These are phyloP conservation scores for Yueomyces sp. DNA, from an alignment of 1,139 yeast species.

Conservation along the genomic window DNA sequence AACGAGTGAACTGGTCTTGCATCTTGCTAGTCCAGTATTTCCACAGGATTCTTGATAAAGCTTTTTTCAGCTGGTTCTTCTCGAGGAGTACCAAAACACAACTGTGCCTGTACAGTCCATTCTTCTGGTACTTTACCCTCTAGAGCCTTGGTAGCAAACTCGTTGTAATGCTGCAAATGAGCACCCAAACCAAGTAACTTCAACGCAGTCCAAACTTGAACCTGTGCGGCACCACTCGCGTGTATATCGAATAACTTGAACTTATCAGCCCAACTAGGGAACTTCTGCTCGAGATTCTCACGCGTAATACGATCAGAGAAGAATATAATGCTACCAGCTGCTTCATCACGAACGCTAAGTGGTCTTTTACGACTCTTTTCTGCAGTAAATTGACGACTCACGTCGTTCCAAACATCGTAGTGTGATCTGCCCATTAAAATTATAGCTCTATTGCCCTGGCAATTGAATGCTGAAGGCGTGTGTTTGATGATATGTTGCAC, in stretches of 20 bases:
- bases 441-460: constrained; percentile 33
- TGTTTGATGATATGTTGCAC: constrained; percentile 28
- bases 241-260: constrained; percentile 35
- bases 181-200: constrained; percentile 32
- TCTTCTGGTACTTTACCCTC: constrained; percentile 27
- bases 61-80: constrained; percentile 23
- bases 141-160: constrained; percentile 28
- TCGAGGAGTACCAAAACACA: constrained; percentile 32
- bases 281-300: constrained; percentile 28
- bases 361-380: constrained; percentile 29
- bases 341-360: constrained; percentile 30
- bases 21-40: constrained; percentile 7
- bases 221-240: constrained; percentile 35
- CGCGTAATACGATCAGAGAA: constrained; percentile 30
- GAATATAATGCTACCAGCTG: constrained; percentile 35
- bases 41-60: constrained; percentile 26
- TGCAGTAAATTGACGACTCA: constrained; percentile 24
- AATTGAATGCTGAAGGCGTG: constrained; percentile 36
- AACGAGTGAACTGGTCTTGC: too few relatives aligned
- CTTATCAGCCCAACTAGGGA: constrained; percentile 29
- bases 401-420: constrained; percentile 31
- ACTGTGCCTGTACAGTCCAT: constrained; percentile 34
- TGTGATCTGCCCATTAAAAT: constrained; percentile 31
- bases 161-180: constrained; percentile 37
- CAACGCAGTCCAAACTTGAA: constrained; percentile 33